These are phyloP conservation scores for Solanum etuberosum DNA, from an alignment of 257 asterid genomes.

Conservation along the genomic window DNA sequence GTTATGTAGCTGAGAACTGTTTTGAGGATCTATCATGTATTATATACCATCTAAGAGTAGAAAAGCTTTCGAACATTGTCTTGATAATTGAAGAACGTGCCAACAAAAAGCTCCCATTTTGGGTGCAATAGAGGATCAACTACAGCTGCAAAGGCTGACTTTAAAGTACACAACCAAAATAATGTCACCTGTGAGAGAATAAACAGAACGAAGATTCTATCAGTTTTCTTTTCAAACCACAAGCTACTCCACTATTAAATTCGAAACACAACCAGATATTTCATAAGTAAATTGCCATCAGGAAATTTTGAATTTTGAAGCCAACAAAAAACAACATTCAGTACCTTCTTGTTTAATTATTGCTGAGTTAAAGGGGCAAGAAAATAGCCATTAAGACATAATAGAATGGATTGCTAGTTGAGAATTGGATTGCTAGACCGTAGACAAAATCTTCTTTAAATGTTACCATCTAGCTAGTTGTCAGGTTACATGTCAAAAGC, in stretches of 20 bases:
- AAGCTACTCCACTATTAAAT: not conserved
- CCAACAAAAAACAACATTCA: not conserved
- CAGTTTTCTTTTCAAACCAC: not conserved
- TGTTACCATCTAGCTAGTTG: not conserved
- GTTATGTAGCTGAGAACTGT: not conserved
- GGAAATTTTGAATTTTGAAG: not conserved
- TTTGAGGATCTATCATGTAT: not conserved
- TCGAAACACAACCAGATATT: not conserved
- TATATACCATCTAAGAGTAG: not conserved
- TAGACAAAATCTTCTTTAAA: not conserved
- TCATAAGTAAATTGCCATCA: not conserved
- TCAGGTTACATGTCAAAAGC: not conserved
- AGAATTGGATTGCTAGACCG: not conserved
- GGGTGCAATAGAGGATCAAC: not conserved
- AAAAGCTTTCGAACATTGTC: not conserved
- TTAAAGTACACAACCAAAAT: not conserved
- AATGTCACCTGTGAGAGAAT: not conserved
- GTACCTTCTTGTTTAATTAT: not conserved
- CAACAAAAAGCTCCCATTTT: not conserved
- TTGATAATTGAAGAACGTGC: not conserved
- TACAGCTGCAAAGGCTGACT: not conserved
- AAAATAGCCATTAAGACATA: not conserved
- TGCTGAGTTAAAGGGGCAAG: not conserved
- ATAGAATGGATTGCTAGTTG: not conserved
- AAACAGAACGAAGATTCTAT: not conserved